Conservation (phyloP, 1,284 basidiomycete genomes). For the Trametes versicolor region DNA sequence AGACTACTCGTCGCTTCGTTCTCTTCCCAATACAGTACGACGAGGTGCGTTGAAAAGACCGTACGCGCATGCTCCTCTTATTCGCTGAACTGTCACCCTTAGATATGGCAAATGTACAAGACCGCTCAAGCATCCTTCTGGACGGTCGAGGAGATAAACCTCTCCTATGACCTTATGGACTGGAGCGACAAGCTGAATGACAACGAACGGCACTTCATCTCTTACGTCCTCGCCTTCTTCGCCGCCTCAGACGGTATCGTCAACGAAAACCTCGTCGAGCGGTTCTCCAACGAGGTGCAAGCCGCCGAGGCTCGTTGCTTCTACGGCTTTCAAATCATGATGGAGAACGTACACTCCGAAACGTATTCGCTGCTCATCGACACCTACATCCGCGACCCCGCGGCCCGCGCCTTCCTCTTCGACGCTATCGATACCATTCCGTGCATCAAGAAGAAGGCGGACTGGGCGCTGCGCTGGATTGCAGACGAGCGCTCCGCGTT, state of each 20-base stretch:
- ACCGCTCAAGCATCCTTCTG: constrained; percentile 94
- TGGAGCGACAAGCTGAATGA: constrained; percentile 95
- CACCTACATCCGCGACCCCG: constrained; percentile 94
- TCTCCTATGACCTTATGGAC: constrained; percentile 92
- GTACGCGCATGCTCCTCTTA: no score
- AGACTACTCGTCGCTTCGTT: constrained; percentile 86
- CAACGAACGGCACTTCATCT: constrained; percentile 96
- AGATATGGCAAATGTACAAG: constrained; percentile 99
- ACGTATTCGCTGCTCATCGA: constrained; percentile 99
- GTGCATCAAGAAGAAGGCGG: constrained; percentile 91
- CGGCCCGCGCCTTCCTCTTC: constrained; percentile 89
- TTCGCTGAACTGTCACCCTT: no score
- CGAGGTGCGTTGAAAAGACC: constrained; percentile 61
- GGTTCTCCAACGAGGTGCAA: constrained; percentile 96
- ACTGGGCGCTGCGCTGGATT: constrained; percentile 97
- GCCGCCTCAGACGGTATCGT: constrained; percentile 98
- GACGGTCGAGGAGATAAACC: constrained; percentile 99
- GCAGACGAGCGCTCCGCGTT: constrained; percentile 86
- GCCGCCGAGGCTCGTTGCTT: constrained; percentile 96
- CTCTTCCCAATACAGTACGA: constrained; percentile 95
- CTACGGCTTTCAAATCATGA: constrained; percentile 99
- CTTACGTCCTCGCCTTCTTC: constrained; percentile 97
- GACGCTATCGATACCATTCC: constrained; percentile 96
- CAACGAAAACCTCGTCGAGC: constrained; percentile 96
- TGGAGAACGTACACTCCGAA: constrained; percentile 98